Base-by-base conservation (phyloP, 2,329 filamentous ascomycete species). In the Albophoma yamanashiensis region DNA sequence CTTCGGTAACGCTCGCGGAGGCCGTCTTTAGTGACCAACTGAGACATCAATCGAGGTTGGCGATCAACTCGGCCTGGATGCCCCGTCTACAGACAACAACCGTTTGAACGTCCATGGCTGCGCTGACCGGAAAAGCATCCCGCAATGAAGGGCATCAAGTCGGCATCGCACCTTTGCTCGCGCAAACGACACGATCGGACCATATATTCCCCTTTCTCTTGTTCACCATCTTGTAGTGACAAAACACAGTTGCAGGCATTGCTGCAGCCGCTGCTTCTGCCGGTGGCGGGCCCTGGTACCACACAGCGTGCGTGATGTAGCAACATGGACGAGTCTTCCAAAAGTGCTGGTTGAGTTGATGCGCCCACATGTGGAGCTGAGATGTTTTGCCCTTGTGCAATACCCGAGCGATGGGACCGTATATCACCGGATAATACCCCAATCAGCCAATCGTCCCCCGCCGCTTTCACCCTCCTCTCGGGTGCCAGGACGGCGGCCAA, bases 401-500 rank as follows among this genome's bases (percentile, higher is more conserved):
- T 27, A 42, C n/a, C 27, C 22, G 38, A 11, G 40, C 15, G 27
- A 25, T 5, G 15, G 38, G 27, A 25, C 20, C 78, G 53, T 14
- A 27, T 7, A 9, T 64, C 61, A 87, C 65, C 91, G 86, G 68
- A 96, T 96, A 59, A 92, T 86, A 57, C 89, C 89, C 89, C 89
- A 94, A 71, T 91, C 89, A 50, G 86, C 84, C 60, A 94, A 79
- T 64, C 82, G 82, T 57, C 86, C 79, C 52, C 78, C 78, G 15
- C 82, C 77, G 47, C 74, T 76, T 60, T 86, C 83, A 65, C 87
- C 86, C 52, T 89, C 87, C 61, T 89, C 87, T 63, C 87, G 82
- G 62, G 84, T 81, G 34, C 88, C 87, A 36, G 89, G 86, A 69
- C 91, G 88, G 69, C 89, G 88, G 62, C 90, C 91, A 76, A 99